phyloP scores from a whole-genome alignment of 2,329 filamentous ascomycete genomes.

The Colletotrichum sp. region DNA sequence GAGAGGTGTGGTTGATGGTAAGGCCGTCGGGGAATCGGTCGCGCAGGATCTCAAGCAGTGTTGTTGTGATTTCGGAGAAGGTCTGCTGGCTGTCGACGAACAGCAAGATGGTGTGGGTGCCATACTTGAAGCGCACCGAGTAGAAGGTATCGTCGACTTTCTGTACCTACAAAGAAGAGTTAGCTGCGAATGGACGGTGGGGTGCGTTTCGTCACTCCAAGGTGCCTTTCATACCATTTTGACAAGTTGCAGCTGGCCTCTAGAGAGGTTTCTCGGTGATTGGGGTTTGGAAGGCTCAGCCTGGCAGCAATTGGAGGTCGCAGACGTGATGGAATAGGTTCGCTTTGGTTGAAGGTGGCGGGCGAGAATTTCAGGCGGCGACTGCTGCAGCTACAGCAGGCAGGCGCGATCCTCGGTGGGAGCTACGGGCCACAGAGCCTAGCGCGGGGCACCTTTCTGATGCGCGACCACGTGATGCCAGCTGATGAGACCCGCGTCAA shows the following conservation, averaged over 20 bases:
- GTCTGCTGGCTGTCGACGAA: slow-evolving; percentile 64
- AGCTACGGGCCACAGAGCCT: background rate
- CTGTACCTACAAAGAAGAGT: background rate
- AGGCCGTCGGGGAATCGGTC: slow-evolving; percentile 63
- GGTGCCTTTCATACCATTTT: background rate
- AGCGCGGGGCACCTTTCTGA: slow-evolving; percentile 2
- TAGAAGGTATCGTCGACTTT: slow-evolving; percentile 54
- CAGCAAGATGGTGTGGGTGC: slow-evolving; percentile 73
- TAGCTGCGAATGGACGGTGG: background rate
- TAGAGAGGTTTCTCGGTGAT: background rate
- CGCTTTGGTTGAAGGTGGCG: background rate
- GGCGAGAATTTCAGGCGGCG: background rate
- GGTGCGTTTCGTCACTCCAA: background rate
- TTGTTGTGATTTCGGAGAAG: slow-evolving; percentile 60
- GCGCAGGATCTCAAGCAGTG: slow-evolving; percentile 62
- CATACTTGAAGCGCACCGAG: slow-evolving; percentile 76
- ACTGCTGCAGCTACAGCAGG: background rate
- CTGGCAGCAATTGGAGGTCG: background rate
- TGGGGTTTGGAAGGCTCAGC: rapidly evolving
- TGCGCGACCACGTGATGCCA: slow-evolving; percentile 33
- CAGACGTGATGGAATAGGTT: background rate
- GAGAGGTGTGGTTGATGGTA: slow-evolving; percentile 34
- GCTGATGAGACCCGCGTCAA: background rate
- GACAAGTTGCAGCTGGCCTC: background rate
- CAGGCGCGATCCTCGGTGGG: background rate